Percentiles rank a stretch among this genome's conserved stretches.
phyloP scores from a whole-genome alignment of 2,329 filamentous ascomycete species.

The Chrysoporthe puriensis region DNA sequence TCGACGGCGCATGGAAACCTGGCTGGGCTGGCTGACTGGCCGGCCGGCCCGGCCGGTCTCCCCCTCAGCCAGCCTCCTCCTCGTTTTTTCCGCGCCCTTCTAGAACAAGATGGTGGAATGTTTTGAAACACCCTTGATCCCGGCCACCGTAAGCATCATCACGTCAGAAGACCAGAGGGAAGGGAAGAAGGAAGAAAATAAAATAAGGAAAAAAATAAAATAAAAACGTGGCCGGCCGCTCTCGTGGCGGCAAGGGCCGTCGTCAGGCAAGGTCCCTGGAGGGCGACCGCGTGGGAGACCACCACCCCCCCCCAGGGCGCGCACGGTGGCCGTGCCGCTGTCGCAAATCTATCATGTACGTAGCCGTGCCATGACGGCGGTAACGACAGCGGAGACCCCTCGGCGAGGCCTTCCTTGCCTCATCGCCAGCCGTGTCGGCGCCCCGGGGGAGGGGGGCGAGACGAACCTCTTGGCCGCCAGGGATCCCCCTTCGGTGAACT shows the following conservation, averaged over 20 bases:
- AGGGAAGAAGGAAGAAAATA: background rate
- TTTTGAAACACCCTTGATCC: constrained; percentile 3
- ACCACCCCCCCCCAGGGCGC: background rate
- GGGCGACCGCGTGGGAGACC: background rate
- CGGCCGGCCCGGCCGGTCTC: background rate
- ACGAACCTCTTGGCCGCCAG: background rate
- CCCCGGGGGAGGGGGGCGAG: too few relatives aligned
- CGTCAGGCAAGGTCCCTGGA: constrained; percentile 3
- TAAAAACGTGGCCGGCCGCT: background rate
- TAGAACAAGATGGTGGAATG: constrained; percentile 24
- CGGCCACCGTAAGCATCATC: background rate
- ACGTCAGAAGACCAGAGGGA: background rate
- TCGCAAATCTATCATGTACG: background rate
- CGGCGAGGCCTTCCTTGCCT: background rate
- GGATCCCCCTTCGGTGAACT: too few relatives aligned
- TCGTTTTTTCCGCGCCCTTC: constrained; percentile 17
- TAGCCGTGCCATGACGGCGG: background rate
- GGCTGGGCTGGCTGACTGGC: background rate
- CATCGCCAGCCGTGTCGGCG: constrained; percentile 4
- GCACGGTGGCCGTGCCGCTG: background rate
- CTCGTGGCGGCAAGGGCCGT: constrained; percentile 1
- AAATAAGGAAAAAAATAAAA: background rate
- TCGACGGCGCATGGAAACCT: constrained; percentile 1
- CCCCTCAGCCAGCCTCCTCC: background rate
- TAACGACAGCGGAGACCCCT: background rate